Evolutionary conservation across 148 eudicot species (phyloP), one percentile per base, ranked within the genome.

Genomic region (Rhododendron mucronatum): DNA sequence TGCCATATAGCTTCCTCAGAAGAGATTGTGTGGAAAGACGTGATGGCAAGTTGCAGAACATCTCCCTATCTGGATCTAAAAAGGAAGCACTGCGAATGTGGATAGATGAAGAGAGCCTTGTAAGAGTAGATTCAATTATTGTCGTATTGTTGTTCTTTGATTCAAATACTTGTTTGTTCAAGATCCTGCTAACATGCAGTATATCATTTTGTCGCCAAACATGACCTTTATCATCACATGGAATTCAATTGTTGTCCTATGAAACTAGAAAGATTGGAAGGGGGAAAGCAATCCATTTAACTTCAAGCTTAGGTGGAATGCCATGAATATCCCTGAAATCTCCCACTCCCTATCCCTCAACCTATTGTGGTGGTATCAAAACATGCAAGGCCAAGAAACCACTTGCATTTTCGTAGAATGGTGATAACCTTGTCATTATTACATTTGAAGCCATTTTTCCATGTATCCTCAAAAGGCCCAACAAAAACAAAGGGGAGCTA

Each of bases 381-480:
- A 75, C 47, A 35, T 16, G 45, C 0, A 1, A 35, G 45, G 41
- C 44, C 47, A 75, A 44, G 39, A 35, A 39, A 76, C 50, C 45
- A 28, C 35, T 48, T 47, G 35, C 61, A 47, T 26, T 50, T 80
- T 80, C 2, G 18, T 80, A 45, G 39, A 53, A 53, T 30, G 65
- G 59, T 51, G 83, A 53, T 33, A 44, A 37, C 82, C 57, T 85
- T 78, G 47, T 85, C 67, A 55, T 37, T 77, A 84, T 82, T 51
- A 37, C 13, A 30, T 48, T 76, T 53, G 51, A 53, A 76, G 75
- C 61, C 48, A 74, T 48, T 84, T 74, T 84, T 84, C 73, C 33
- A 18, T 59, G 67, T 51, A 65, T 80, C 65, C 89, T 84, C 86
- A 50, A 26, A 67, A 78, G 83, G 65, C 74, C 86, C 88, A 79